Percentiles rank a stretch among this genome's conserved stretches.
Conservation (phyloP, 495 filamentous ascomycete genomes). For the Trichoderma virens region DNA sequence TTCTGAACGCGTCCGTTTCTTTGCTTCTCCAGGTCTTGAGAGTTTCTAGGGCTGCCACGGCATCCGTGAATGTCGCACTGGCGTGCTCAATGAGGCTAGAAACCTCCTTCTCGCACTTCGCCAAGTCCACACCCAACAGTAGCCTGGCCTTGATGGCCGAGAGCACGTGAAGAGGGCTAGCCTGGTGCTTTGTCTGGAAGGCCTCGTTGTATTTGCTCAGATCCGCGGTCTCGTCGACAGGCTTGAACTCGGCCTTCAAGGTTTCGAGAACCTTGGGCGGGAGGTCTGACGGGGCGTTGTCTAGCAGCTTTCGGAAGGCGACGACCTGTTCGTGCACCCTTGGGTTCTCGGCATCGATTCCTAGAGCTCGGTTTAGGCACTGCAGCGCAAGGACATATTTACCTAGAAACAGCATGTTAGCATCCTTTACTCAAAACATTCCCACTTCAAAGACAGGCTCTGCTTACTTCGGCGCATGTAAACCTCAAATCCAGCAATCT, state of each 20-base stretch:
- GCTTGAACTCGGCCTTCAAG: slow-evolving; percentile 57
- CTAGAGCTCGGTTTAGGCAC: slow-evolving; percentile 66
- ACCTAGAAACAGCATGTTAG: slow-evolving; percentile 42
- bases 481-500: slow-evolving; percentile 85
- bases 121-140: slow-evolving; percentile 49
- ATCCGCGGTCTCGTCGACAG: slow-evolving; percentile 48
- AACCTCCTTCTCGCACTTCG: slow-evolving; percentile 53
- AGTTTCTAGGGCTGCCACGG: slow-evolving; percentile 48
- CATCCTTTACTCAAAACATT: slow-evolving; percentile 11
- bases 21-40: slow-evolving; percentile 53
- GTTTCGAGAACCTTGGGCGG: slow-evolving; percentile 55
- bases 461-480: slow-evolving; percentile 67
- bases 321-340: slow-evolving; percentile 68
- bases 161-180: slow-evolving; percentile 55
- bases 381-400: slow-evolving; percentile 80
- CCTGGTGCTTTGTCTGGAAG: slow-evolving; percentile 54
- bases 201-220: slow-evolving; percentile 61
- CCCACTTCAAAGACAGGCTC: neutral
- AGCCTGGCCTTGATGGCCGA: slow-evolving; percentile 53
- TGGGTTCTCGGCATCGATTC: slow-evolving; percentile 64
- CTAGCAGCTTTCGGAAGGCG: slow-evolving; percentile 59
- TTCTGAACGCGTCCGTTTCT: slow-evolving; percentile 49
- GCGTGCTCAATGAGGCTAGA: slow-evolving; percentile 47
- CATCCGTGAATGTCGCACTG: slow-evolving; percentile 51
- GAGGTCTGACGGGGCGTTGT: slow-evolving; percentile 44